A percentile compares a stretch with the other conserved stretches of the same genome.
Evolutionary conservation across 495 filamentous ascomycete genomes (phyloP).

Genomic region (Symbiotaphrina buchneri): DNA sequence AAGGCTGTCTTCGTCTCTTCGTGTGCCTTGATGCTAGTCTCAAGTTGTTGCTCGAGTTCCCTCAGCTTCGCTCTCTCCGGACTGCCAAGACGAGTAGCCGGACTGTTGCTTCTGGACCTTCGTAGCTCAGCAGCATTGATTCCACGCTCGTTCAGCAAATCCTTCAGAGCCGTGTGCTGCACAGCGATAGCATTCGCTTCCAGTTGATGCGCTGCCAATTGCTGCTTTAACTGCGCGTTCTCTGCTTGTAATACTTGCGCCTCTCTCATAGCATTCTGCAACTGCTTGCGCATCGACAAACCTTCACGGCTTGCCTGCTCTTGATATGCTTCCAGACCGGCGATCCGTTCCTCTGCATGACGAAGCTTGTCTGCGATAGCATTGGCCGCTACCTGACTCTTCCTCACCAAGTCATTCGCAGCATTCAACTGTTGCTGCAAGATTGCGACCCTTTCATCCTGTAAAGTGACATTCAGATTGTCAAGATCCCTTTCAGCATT

Average conservation of each 20-base stretch:
- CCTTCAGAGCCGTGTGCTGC: constrained; percentile 82
- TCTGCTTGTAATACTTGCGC: constrained; percentile 50
- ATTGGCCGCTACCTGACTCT: constrained; percentile 83
- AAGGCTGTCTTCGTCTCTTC: constrained; percentile 58
- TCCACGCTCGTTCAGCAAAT: constrained; percentile 73
- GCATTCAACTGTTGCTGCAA: constrained; percentile 60
- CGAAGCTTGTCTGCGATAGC: constrained; percentile 69
- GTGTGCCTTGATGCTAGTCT: constrained; percentile 52
- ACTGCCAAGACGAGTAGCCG: constrained; percentile 49
- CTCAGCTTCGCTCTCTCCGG: constrained; percentile 64
- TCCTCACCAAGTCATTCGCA: constrained; percentile 57
- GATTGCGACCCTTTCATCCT: constrained; percentile 52
- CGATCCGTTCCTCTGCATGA: constrained; percentile 85
- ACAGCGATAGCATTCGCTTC: constrained; percentile 75
- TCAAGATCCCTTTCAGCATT: constrained; percentile 25
- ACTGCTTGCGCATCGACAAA: constrained; percentile 65
- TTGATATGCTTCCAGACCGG: constrained; percentile 87
- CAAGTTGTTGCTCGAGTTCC: constrained; percentile 81
- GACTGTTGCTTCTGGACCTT: constrained; percentile 30
- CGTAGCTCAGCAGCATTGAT: constrained; percentile 33
- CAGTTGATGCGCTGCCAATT: constrained; percentile 60
- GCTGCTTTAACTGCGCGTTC: constrained; percentile 56
- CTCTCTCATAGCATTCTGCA: constrained; percentile 65
- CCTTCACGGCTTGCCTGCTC: constrained; percentile 89
- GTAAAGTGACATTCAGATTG: constrained; percentile 25